phyloP scores from a whole-genome alignment of 768 basidiomycete genomes.

The Suillus ampliporus region DNA sequence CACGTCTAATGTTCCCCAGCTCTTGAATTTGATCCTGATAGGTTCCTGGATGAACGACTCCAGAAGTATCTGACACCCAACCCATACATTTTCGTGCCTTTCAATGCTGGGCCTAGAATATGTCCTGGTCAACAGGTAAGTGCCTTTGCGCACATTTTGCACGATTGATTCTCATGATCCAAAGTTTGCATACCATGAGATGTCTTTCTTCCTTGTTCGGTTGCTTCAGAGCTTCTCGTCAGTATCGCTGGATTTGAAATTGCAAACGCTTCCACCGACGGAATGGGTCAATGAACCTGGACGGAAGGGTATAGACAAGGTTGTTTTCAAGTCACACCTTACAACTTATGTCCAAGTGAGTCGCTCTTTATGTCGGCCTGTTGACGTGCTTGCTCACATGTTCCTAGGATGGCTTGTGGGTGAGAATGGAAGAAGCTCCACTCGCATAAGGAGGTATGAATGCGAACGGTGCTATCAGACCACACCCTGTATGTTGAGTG shows the following conservation, averaged over 20 bases:
- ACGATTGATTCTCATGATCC: background rate
- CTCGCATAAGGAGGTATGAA: too few relatives aligned
- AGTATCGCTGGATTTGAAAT: conserved; percentile 45
- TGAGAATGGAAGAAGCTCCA: conserved; percentile 27
- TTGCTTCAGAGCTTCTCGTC: conserved; percentile 54
- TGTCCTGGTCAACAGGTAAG: conserved; percentile 58
- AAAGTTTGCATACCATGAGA: conserved; percentile 61
- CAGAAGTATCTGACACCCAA: conserved; percentile 59
- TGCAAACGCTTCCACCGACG: conserved; percentile 39
- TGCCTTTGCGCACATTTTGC: background rate
- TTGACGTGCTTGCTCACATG: too few relatives aligned
- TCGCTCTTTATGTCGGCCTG: background rate
- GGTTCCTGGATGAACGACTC: conserved; percentile 64
- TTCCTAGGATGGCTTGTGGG: conserved; percentile 32
- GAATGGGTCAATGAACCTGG: conserved; percentile 40
- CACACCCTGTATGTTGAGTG: too few relatives aligned
- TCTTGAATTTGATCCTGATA: conserved; percentile 62
- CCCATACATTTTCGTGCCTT: conserved; percentile 73
- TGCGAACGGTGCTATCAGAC: too few relatives aligned
- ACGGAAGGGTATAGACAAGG: conserved; percentile 47
- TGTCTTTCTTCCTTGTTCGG: conserved; percentile 58
- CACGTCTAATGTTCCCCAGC: conserved; percentile 16
- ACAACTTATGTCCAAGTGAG: conserved; percentile 50
- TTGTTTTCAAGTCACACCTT: conserved; percentile 45
- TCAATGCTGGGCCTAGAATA: conserved; percentile 71